These are phyloP conservation scores for Pythium apleroticum DNA, from an alignment of 352 stramenopile species.

Conservation along the genomic window DNA sequence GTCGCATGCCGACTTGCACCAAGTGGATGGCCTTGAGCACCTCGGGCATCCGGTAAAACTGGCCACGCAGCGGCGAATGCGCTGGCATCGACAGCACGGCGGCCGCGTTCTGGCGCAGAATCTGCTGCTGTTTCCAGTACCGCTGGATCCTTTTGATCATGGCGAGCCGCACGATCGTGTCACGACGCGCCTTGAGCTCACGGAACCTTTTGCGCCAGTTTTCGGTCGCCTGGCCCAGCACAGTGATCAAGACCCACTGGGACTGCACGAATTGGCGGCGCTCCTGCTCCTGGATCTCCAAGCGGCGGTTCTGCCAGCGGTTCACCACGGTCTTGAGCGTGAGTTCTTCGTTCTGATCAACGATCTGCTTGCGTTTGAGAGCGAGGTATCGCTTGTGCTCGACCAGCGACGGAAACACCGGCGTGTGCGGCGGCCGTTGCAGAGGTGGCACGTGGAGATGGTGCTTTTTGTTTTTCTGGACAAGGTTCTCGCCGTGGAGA, in stretches of 20 bases:
- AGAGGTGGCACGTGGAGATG: conserved; percentile 30
- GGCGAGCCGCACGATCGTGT: conserved; percentile 34
- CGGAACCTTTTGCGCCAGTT: conserved; percentile 47
- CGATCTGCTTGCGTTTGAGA: conserved; percentile 49
- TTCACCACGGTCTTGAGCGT: conserved; percentile 37
- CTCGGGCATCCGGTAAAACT: conserved; percentile 52
- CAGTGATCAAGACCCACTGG: conserved; percentile 56
- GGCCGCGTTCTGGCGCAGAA: conserved; percentile 30
- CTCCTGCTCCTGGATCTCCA: conserved; percentile 34
- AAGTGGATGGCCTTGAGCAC: conserved; percentile 44
- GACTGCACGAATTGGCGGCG: conserved; percentile 44
- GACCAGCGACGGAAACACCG: conserved; percentile 50
- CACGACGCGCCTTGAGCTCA: conserved; percentile 41
- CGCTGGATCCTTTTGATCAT: conserved; percentile 59
- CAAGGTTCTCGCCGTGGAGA: conserved; percentile 49
- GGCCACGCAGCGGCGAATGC: conserved; percentile 31
- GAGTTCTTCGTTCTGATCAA: conserved; percentile 45
- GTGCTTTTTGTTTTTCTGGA: conserved; percentile 49
- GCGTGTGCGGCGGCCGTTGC: conserved; percentile 51
- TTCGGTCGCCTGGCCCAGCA: conserved; percentile 34
- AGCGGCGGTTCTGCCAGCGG: conserved; percentile 52
- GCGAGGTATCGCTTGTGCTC: conserved; percentile 53
- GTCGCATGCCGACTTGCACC: conserved; percentile 42
- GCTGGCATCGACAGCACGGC: conserved; percentile 25
- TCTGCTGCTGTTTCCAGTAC: conserved; percentile 44